Evolutionary conservation across 2,329 filamentous ascomycete genomes (phyloP).

Genomic region (Epichloe aotearoae): DNA sequence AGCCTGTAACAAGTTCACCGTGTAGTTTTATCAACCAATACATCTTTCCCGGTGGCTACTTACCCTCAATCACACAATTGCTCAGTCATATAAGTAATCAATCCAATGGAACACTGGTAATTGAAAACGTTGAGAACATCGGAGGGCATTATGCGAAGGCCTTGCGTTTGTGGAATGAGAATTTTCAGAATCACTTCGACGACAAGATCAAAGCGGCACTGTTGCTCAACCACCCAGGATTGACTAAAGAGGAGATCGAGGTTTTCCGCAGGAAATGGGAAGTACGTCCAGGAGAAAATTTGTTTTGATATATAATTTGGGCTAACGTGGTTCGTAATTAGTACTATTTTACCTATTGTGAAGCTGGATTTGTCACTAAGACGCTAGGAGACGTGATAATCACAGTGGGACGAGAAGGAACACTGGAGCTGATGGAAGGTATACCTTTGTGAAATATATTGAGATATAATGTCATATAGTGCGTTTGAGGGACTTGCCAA

Average conservation of each 20-base stretch:
- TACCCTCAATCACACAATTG: conserved; percentile 45
- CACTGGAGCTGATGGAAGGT: conserved; percentile 55
- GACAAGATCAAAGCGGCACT: conserved; percentile 46
- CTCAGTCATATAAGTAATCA: conserved; percentile 46
- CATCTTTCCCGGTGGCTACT: conserved; percentile 66
- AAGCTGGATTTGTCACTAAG: conserved; percentile 60
- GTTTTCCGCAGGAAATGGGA: conserved; percentile 62
- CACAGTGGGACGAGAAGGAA: conserved; percentile 52
- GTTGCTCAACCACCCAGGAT: conserved; percentile 40
- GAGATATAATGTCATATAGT: not conserved
- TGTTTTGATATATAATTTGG: not conserved
- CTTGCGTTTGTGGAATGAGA: conserved; percentile 53
- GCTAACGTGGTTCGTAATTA: conserved; percentile 14
- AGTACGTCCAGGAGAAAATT: conserved; percentile 22
- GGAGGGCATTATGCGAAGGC: conserved; percentile 62
- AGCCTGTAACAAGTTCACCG: conserved; percentile 3
- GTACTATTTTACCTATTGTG: conserved; percentile 67
- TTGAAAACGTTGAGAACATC: conserved; percentile 58
- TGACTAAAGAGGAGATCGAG: conserved; percentile 49
- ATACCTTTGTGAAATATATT: conserved; percentile 39
- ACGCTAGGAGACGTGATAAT: conserved; percentile 62
- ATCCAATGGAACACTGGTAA: conserved; percentile 47
- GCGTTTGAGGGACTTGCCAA: not conserved
- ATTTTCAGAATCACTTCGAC: conserved; percentile 51
- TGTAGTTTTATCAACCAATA: conserved; percentile 57